Evolutionary conservation across 2,329 filamentous ascomycete genomes (phyloP).

Genomic region (Nemania sp.): DNA sequence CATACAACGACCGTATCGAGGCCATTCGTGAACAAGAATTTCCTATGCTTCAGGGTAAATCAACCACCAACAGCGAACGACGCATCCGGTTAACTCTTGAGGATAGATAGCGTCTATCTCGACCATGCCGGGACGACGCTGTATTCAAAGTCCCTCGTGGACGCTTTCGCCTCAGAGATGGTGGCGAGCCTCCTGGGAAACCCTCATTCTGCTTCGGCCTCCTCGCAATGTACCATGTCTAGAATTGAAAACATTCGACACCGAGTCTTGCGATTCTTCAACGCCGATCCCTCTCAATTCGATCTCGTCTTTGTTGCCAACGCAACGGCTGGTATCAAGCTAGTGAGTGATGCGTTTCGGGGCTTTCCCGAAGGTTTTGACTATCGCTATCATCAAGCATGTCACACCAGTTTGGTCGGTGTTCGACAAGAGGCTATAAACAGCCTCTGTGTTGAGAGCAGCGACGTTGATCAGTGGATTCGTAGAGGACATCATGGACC

Average conservation of each 20-base stretch:
- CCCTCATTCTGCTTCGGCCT: constrained; percentile 82
- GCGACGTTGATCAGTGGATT: constrained; percentile 69
- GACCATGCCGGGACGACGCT: constrained; percentile 95
- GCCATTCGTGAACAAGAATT: constrained; percentile 63
- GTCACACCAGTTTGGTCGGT: constrained; percentile 87
- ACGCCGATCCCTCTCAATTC: constrained; percentile 78
- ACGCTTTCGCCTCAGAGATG: constrained; percentile 79
- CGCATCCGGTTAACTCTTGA: constrained; percentile 10
- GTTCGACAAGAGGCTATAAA: constrained; percentile 70
- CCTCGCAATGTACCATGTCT: constrained; percentile 76
- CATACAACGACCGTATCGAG: constrained; percentile 65
- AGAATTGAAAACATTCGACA: constrained; percentile 78
- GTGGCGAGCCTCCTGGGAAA: constrained; percentile 82
- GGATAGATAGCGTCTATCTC: constrained; percentile 75
- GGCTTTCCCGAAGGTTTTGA: constrained; percentile 71
- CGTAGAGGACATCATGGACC: constrained; percentile 42
- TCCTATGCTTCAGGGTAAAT: constrained; percentile 67
- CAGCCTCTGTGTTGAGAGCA: constrained; percentile 70
- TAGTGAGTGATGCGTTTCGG: constrained; percentile 74
- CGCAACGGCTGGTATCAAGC: constrained; percentile 65
- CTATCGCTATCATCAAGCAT: constrained; percentile 82
- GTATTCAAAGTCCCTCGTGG: constrained; percentile 79
- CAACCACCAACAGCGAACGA: background rate
- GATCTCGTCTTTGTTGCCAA: constrained; percentile 74
- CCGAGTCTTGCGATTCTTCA: constrained; percentile 74